Percentiles rank a stretch among this genome's conserved stretches.
Conservation (phyloP, 306 rosid genomes). For the Casuarina glauca region DNA sequence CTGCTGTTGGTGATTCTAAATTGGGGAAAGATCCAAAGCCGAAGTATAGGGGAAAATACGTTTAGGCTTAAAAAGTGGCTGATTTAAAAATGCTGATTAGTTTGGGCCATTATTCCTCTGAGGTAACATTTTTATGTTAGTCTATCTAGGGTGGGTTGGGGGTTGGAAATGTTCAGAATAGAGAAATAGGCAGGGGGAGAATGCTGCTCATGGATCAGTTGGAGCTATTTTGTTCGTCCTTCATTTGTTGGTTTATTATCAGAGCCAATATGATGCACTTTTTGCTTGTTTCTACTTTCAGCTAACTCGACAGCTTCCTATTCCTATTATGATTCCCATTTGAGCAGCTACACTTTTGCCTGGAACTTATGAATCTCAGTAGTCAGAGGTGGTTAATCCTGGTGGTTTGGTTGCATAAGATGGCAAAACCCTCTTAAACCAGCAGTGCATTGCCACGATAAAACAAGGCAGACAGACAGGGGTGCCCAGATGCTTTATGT, state of each 20-base stretch:
- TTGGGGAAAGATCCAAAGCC: slow-evolving; percentile 62
- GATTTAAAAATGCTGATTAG: not conserved
- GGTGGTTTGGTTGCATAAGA: not conserved
- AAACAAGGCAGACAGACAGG: no score
- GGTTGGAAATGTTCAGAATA: not conserved
- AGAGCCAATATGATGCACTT: not conserved
- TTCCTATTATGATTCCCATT: not conserved
- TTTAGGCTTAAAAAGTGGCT: slow-evolving; percentile 35
- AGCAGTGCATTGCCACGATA: no score
- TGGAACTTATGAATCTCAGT: not conserved
- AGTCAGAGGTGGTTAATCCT: not conserved
- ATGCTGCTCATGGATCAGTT: not conserved
- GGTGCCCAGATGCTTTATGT: no score
- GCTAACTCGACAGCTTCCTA: not conserved
- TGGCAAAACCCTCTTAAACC: no score
- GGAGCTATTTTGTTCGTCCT: not conserved
- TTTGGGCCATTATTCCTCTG: not conserved
- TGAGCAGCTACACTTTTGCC: not conserved
- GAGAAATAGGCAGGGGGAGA: not conserved
- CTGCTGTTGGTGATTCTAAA: slow-evolving; percentile 42
- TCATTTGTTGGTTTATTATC: not conserved
- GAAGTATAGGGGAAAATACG: slow-evolving; percentile 93
- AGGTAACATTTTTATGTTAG: not conserved
- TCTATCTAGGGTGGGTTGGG: not conserved
- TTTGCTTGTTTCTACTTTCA: not conserved